phyloP scores from a whole-genome alignment of 306 rosid species.

The Rosa chinensis region DNA sequence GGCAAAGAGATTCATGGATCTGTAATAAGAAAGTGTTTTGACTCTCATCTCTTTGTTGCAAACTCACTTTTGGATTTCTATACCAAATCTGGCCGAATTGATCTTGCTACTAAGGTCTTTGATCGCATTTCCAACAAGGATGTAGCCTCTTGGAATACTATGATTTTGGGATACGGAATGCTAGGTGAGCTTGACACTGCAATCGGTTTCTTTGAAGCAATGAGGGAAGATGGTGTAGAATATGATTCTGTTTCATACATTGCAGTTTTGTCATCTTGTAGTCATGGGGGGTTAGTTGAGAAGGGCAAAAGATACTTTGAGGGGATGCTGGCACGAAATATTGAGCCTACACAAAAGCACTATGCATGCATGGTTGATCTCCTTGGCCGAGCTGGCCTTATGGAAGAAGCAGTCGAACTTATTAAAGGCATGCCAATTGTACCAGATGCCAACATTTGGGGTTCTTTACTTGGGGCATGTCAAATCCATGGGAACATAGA shows the following conservation, averaged over 20 bases:
- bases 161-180: slow-evolving; percentile 93
- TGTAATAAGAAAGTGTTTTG: slow-evolving; percentile 44
- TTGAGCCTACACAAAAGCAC: slow-evolving; percentile 71
- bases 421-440: slow-evolving; percentile 51
- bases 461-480: slow-evolving; percentile 91
- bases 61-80: slow-evolving; percentile 83
- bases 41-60: slow-evolving; percentile 61
- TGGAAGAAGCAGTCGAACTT: slow-evolving; percentile 76
- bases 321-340: slow-evolving; percentile 50
- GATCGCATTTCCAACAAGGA: slow-evolving; percentile 57
- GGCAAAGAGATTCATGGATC: slow-evolving; percentile 86
- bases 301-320: slow-evolving; percentile 62
- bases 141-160: slow-evolving; percentile 90
- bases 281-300: slow-evolving; percentile 83
- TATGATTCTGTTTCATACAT: slow-evolving; percentile 79
- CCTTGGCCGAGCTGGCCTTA: slow-evolving; percentile 79
- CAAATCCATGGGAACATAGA: slow-evolving; percentile 69
- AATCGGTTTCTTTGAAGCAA: slow-evolving; percentile 64
- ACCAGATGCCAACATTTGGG: slow-evolving; percentile 83
- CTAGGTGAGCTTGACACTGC: slow-evolving; percentile 72
- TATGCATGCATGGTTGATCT: slow-evolving; percentile 89
- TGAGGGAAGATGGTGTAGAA: slow-evolving; percentile 54
- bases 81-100: slow-evolving; percentile 79
- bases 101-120: slow-evolving; percentile 66
- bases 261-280: slow-evolving; percentile 85